Conservation (phyloP, 1,284 basidiomycete species). For the Rhizoctonia solani region DNA sequence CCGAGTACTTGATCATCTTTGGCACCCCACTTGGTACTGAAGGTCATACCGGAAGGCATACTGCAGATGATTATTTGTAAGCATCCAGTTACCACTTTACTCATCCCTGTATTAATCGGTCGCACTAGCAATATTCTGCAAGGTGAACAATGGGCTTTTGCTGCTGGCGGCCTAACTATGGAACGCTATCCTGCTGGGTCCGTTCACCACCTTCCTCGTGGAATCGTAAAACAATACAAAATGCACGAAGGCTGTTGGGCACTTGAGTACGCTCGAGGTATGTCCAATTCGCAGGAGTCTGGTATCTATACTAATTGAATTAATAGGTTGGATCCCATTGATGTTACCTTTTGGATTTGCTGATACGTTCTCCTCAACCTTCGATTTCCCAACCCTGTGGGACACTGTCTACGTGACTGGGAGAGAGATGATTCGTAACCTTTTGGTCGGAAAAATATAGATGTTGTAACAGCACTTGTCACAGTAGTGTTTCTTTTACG, state of each 20-base stretch:
- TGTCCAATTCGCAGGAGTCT: slow-evolving; percentile 39
- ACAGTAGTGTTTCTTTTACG: not conserved
- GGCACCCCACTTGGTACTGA: slow-evolving; percentile 96
- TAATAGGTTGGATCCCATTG: slow-evolving; percentile 81
- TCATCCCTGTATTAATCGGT: not conserved
- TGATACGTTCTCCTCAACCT: slow-evolving; percentile 84
- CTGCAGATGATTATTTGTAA: slow-evolving; percentile 92
- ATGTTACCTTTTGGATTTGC: slow-evolving; percentile 94
- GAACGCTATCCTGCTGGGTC: slow-evolving; percentile 84
- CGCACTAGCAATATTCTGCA: slow-evolving; percentile 72
- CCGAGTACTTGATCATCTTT: slow-evolving; percentile 94
- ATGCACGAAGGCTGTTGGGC: slow-evolving; percentile 97
- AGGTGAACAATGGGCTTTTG: slow-evolving; percentile 92
- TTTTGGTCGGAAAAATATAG: slow-evolving; percentile 86
- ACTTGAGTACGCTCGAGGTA: slow-evolving; percentile 91
- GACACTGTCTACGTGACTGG: slow-evolving; percentile 79
- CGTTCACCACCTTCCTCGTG: slow-evolving; percentile 82
- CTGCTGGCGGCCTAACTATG: slow-evolving; percentile 76
- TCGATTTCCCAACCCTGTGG: slow-evolving; percentile 84
- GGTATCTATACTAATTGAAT: not conserved
- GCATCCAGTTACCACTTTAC: not conserved
- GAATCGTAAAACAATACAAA: slow-evolving; percentile 93
- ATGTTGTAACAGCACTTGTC: not conserved
- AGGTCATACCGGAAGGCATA: slow-evolving; percentile 92
- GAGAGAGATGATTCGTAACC: slow-evolving; percentile 79